A percentile compares a stretch with the other conserved stretches of the same genome.
Conservation (phyloP, 495 filamentous ascomycete species). For the Astrothelium macrocarpum region DNA sequence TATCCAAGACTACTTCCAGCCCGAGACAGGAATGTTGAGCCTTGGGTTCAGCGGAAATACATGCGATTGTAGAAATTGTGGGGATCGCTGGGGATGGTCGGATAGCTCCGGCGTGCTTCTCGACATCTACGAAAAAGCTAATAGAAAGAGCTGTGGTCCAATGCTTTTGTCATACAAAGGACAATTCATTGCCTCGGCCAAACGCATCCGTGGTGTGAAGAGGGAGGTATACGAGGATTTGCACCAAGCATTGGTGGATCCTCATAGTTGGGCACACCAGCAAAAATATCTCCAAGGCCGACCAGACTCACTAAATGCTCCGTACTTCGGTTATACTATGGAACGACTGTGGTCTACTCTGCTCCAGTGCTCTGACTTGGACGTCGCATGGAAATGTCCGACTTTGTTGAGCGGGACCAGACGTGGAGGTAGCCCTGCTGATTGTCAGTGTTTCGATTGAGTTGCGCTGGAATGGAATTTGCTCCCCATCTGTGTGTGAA, state of each 20-base stretch:
- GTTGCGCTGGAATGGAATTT: not conserved
- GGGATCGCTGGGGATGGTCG: conserved; percentile 30
- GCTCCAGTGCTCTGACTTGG: conserved; percentile 32
- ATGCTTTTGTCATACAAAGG: conserved; percentile 36
- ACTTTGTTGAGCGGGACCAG: conserved; percentile 29
- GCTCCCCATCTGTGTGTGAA: not conserved
- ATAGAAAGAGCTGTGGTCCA: conserved; percentile 14
- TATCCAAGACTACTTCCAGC: conserved; percentile 33
- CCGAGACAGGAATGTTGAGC: conserved; percentile 34
- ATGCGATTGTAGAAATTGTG: conserved; percentile 30
- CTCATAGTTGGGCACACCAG: conserved; percentile 26
- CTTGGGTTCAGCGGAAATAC: conserved; percentile 29
- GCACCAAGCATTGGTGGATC: conserved; percentile 26
- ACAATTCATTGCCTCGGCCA: conserved; percentile 37
- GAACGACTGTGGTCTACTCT: conserved; percentile 37
- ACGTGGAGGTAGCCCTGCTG: conserved; percentile 23
- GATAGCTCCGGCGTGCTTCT: conserved; percentile 28
- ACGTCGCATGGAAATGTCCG: conserved; percentile 31
- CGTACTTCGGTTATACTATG: conserved; percentile 36
- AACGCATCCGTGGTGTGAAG: conserved; percentile 30
- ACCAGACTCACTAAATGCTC: conserved; percentile 27
- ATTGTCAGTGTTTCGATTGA: conserved; percentile 36
- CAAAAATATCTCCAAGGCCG: conserved; percentile 20
- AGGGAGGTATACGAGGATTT: conserved; percentile 30
- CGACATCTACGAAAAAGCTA: conserved; percentile 23